Base-by-base conservation (phyloP, 2,329 filamentous ascomycete genomes). In the Pleurostoma richardsiae region DNA sequence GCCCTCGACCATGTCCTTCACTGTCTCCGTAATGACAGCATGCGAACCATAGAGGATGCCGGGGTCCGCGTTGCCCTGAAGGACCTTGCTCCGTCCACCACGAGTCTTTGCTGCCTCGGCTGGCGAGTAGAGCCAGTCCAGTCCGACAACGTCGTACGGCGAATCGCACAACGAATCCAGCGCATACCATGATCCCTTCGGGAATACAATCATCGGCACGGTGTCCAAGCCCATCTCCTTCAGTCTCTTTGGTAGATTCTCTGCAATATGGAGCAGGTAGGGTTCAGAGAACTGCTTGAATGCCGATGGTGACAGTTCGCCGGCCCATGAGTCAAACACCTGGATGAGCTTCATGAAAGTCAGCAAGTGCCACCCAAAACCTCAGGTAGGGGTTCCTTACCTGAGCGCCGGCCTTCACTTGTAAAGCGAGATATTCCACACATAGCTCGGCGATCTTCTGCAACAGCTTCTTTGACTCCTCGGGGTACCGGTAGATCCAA, bases 301-400 rank as follows among this genome's bases (percentile, higher is more conserved):
- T 1, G 87, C 82, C 5, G 80, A 69, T 1, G 94, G 92, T 6
- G 88, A 90, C 41, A 99, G 77, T 70, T 99, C 94, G 39, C 90
- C 91, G 2, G 94, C 94, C 92, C 94, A 99, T 0, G 92, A 97
- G 65, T 99, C 94, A 61, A 99, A 99, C 10, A 99, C 90, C 76
- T 97, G 94, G 29, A 97, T 76, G 63, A 96, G 80, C 83, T 88
- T 10, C 6, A 1, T 28, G 11, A 33, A 19, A 27, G 49, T 56
- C 33, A 59, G 54, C 29, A 19, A 19, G 19, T 19, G 19, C 19
- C 19, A 19, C 19, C 19, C 19, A 19, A 19, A 19, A 19, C 19
- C 19, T 19, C 19, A 19, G 19, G 19, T 19, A 19, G 19, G 19
- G 19, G 19, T 19, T 19, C 50, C 65, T 46, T 72, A 85, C 83